These are phyloP conservation scores for Elymus sibiricus DNA, from an alignment of 176 grass and related monocot species.

Conservation along the genomic window DNA sequence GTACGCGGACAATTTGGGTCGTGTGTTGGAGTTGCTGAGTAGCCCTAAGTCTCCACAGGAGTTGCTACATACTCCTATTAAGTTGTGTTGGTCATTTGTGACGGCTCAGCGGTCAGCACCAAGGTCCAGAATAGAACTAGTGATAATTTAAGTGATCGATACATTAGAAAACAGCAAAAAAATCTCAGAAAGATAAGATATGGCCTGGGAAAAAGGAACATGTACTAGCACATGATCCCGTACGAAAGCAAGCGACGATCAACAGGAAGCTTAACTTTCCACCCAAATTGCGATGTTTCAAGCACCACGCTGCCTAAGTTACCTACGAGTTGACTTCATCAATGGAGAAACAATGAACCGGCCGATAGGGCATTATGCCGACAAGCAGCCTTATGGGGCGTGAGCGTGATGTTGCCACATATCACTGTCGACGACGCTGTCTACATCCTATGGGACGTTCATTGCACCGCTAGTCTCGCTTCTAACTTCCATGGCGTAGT, in stretches of 20 bases:
- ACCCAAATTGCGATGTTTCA: neutral
- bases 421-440: neutral
- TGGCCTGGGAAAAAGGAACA: neutral
- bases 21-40: too few relatives aligned
- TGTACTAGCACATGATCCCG: neutral
- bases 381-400: neutral
- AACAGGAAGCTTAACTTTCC: neutral
- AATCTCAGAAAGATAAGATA: neutral
- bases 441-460: too few relatives aligned
- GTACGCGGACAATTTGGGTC: too few relatives aligned
- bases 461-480: too few relatives aligned
- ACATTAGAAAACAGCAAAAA: neutral
- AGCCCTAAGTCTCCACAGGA: too few relatives aligned
- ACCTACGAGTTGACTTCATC: conserved; percentile 4
- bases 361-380: neutral
- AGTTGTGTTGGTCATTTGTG: neutral
- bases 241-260: neutral
- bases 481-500: too few relatives aligned
- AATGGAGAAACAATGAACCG: neutral
- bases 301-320: neutral
- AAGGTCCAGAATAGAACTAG: neutral
- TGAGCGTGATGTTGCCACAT: neutral
- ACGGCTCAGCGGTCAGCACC: neutral
- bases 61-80: too few relatives aligned
- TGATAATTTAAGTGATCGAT: neutral